Base-by-base conservation (phyloP, 2,329 filamentous ascomycete genomes). In the Incumbomyces lentus region DNA sequence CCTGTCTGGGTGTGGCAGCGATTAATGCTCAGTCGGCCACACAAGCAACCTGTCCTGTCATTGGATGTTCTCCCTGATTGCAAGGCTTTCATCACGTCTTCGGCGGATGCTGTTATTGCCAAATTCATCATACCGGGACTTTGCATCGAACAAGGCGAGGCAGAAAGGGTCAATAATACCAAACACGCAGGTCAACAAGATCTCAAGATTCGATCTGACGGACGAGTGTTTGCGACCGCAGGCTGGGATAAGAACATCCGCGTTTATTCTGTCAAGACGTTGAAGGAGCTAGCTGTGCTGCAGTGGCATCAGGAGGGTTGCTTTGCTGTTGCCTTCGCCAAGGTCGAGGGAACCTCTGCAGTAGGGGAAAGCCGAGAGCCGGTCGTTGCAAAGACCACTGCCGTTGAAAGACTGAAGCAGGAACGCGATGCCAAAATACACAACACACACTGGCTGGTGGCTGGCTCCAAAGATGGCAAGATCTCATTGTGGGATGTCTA, bases 401-500 rank as follows among this genome's bases (percentile, higher is more conserved):
- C 59, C 3, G 55, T 60, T 14, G 61, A 74, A 47, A 72, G 67
- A 2, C 78, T 87, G 41, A 82, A 78, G 49, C 75, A 80, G 31
- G 75, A 78, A 53, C 72, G 86, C 46, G 69, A 79, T 17, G 69
- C 69, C 31, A 80, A 79, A 56, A 81, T 83, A 10, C 80, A 76
- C 58, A 71, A 70, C 42, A 83, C 82, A 18, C 90, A 96, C 64
- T 96, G 90, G 89, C 64, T 96, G 43, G 92, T 84, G 14, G 86
- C 80, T 1, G 92, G 92, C 1, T 84, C 86, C 46, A 98, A 96
- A 63, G 92, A 96, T 68, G 92, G 90, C 14, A 95, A 93, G 63
- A 79, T 96, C 52, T 94, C 87, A 60, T 68, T 98, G 55, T 98
- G 92, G 92, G 86, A 95, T 68, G 81, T 96, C 49, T 98, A 92